Conservation (phyloP, 306 rosid species). For the Vachellia collinsii region DNA sequence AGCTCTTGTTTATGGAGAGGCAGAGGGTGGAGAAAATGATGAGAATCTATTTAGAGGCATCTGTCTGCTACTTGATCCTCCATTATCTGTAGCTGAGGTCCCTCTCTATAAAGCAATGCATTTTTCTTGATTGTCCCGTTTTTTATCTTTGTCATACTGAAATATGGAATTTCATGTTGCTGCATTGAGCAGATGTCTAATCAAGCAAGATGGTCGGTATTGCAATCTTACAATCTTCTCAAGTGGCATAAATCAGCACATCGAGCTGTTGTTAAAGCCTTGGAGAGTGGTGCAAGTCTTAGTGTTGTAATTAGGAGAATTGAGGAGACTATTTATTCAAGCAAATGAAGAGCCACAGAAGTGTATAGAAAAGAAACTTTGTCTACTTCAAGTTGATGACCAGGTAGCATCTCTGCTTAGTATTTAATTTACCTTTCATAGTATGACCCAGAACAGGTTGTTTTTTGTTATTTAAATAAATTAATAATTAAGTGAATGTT, state of each 20-base stretch:
- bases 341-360: slow-evolving; percentile 49
- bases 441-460: background rate
- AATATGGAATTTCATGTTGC: slow-evolving; percentile 24
- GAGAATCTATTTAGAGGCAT: slow-evolving; percentile 84
- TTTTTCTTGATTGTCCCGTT: slow-evolving; percentile 28
- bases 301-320: slow-evolving; percentile 79
- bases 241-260: slow-evolving; percentile 86
- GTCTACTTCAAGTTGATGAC: slow-evolving; percentile 24
- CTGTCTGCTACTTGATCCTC: slow-evolving; percentile 84
- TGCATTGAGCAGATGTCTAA: slow-evolving; percentile 76
- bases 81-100: slow-evolving; percentile 81
- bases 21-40: slow-evolving; percentile 99
- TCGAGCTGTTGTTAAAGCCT: slow-evolving; percentile 86
- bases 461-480: background rate
- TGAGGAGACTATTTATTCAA: slow-evolving; percentile 67
- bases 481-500: background rate
- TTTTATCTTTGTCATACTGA: slow-evolving; percentile 1
- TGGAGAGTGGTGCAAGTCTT: slow-evolving; percentile 76
- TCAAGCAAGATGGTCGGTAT: slow-evolving; percentile 96
- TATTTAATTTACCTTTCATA: background rate
- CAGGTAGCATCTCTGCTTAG: slow-evolving; percentile 34
- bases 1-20: slow-evolving; percentile 94
- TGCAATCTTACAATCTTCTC: slow-evolving; percentile 92
- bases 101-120: slow-evolving; percentile 33
- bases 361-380: slow-evolving; percentile 15